Conservation (phyloP, 306 rosid species). For the Acacia acuminata region DNA sequence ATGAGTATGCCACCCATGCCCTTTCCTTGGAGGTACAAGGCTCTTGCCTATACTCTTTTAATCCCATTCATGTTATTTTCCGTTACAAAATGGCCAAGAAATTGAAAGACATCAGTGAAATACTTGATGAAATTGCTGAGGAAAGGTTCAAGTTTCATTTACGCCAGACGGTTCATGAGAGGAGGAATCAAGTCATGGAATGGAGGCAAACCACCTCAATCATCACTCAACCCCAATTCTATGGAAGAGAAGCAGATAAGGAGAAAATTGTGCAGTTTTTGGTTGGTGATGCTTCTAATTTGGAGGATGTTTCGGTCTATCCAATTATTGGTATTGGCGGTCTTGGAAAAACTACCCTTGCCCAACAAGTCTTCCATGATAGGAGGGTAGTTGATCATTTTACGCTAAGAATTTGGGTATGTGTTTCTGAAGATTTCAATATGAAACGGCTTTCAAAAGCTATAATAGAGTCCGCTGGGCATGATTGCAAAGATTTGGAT, state of each 20-base stretch:
- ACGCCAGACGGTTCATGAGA: too few species aligned
- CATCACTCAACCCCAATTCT: too few species aligned
- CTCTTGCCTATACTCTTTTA: too few species aligned
- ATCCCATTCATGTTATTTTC: not conserved
- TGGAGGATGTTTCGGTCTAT: not conserved
- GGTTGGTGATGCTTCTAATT: too few species aligned
- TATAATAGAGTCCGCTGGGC: not conserved
- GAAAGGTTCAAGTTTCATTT: not conserved
- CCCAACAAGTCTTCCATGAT: slow-evolving; percentile 22
- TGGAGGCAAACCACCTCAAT: too few species aligned
- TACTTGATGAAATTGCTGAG: not conserved
- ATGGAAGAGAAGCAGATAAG: too few species aligned
- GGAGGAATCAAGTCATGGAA: too few species aligned
- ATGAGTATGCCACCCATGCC: too few species aligned
- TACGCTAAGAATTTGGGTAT: slow-evolving; percentile 18
- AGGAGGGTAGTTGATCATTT: not conserved
- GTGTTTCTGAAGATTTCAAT: not conserved
- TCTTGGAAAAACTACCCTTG: slow-evolving; percentile 28
- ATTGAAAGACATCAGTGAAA: not conserved
- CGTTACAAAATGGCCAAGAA: not conserved
- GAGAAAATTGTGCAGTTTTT: too few species aligned
- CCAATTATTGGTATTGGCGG: slow-evolving; percentile 23
- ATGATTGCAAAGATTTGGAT: not conserved
- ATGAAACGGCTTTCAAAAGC: not conserved
- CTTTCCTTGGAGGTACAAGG: too few species aligned